Base-by-base conservation (phyloP, 495 filamentous ascomycete species). In the Neurospora discreta region DNA sequence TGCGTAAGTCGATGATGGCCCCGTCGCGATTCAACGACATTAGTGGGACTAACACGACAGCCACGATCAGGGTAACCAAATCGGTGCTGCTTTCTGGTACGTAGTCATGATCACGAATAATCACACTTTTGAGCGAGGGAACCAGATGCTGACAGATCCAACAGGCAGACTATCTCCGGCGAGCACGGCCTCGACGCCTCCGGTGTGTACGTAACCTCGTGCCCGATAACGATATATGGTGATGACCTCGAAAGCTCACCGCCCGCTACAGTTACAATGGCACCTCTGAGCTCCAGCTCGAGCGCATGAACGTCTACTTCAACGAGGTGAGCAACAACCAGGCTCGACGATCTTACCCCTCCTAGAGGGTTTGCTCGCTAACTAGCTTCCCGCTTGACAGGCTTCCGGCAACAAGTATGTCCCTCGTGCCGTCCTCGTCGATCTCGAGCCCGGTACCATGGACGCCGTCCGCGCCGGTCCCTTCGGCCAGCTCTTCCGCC, bases 241-340 rank as follows among this genome's bases (percentile, higher is more conserved):
- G 26, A 69, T 40, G 43, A 0, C n/a, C 26, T 69, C 71, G 68
- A 69, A 70, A 60, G 76, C 78, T 83, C 73, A 82, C 75, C 71
- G 73, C 76, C 73, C n/a, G 10, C 71, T 58, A 79, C 77, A 98
- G 95, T 72, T 98, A 98, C 89, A 95, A 94, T 84, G 95, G 96
- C 78, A 92, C 93, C 75, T 98, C 95, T 70, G 95, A 98, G 84
- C 94, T 99, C 81, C 95, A 99, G 88, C 88, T 98, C 73, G 95
- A 99, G 91, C 95, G 95, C 80, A 97, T 99, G 95, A 99, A 94
- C 86, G 95, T 99, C 83, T 99, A 99, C 90, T 99, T 99, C 90
- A 99, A 98, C 87, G 93, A 98, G 92, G 95, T 97, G 82, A 71
- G 86, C 75, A 43, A 73, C 69, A 77, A 40, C 58, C 41, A 33